phyloP scores from a whole-genome alignment of 2,329 filamentous ascomycete species.

The Colletotrichum sp. region DNA sequence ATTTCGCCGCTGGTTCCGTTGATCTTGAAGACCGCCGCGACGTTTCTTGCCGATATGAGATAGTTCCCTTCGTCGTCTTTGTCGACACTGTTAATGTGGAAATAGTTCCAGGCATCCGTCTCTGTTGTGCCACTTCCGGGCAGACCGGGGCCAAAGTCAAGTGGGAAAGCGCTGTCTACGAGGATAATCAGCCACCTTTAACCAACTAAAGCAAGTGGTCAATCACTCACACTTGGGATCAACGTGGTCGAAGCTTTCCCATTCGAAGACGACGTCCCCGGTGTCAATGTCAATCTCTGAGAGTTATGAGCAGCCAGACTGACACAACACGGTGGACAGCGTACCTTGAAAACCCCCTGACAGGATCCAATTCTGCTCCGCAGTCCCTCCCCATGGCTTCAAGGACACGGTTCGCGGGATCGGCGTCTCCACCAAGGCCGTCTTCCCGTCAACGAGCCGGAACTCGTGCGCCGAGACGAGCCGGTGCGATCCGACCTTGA shows the following conservation, averaged over 20 bases:
- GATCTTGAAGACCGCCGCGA: constrained; percentile 50
- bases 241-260: constrained; percentile 33
- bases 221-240: neutral
- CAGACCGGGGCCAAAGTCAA: neutral
- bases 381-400: neutral
- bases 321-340: neutral
- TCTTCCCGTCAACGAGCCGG: neutral
- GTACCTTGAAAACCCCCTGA: neutral
- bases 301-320: neutral
- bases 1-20: constrained; percentile 49
- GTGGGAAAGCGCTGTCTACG: neutral
- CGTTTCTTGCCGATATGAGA: constrained; percentile 27
- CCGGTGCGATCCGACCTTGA: neutral
- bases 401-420: neutral
- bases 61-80: constrained; percentile 36
- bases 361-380: neutral
- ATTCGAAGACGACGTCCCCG: constrained; percentile 53
- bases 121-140: neutral
- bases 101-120: constrained; percentile 41
- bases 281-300: constrained; percentile 55
- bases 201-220: fast-evolving
- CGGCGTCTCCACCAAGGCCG: neutral
- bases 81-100: constrained; percentile 39
- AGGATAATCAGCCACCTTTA: neutral
- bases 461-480: neutral